Conservation (phyloP, 1,284 basidiomycete genomes). For the Trichosporon sp. region DNA sequence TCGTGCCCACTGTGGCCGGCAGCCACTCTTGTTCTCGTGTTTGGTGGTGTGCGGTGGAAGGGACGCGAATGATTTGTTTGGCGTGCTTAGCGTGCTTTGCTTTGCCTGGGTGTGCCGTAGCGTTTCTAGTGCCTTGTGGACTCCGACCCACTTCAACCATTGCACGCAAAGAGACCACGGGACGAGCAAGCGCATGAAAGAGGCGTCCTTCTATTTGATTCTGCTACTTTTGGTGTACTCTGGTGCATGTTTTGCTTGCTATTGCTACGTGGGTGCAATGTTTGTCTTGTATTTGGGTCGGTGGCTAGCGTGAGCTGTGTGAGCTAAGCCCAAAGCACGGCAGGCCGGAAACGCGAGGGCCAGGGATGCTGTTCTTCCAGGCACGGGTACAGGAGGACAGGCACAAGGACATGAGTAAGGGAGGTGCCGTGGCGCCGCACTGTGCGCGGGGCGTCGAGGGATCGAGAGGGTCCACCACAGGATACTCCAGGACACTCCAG, state of each 20-base stretch:
- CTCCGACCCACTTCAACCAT: neutral
- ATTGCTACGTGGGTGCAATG: neutral
- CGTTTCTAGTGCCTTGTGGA: neutral
- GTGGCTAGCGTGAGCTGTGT: constrained; percentile 6
- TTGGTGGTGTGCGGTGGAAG: neutral
- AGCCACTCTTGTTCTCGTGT: neutral
- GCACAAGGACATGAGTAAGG: neutral
- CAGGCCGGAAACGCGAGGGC: neutral
- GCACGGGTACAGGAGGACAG: neutral
- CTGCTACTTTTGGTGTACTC: neutral
- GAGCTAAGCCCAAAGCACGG: neutral
- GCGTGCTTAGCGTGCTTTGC: neutral
- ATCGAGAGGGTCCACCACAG: too few species aligned
- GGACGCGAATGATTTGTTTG: constrained; percentile 11
- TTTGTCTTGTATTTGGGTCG: neutral
- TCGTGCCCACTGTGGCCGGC: neutral
- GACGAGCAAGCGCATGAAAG: neutral
- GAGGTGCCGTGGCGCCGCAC: constrained; percentile 3
- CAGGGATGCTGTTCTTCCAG: neutral
- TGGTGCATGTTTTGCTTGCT: neutral
- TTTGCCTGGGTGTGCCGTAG: constrained; percentile 4
- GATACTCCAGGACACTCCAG: too few species aligned
- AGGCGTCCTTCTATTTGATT: neutral
- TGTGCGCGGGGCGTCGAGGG: neutral
- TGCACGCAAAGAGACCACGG: neutral